These are phyloP conservation scores for Actinidia chinensis DNA, from an alignment of 179 eudicot species.

Conservation along the genomic window DNA sequence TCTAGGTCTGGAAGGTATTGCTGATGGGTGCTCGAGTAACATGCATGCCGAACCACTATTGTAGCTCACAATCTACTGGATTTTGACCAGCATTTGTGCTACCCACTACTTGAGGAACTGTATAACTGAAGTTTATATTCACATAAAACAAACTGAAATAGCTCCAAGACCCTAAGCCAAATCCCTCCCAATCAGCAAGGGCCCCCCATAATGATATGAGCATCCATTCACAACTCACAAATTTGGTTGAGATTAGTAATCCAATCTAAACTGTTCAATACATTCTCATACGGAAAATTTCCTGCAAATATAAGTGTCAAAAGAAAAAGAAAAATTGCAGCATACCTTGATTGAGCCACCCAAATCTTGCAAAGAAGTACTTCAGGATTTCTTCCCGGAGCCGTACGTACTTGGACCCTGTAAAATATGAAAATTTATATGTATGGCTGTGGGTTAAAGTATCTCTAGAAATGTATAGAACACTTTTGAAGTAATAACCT, in stretches of 20 bases:
- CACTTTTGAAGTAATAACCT: not conserved
- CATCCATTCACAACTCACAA: not conserved
- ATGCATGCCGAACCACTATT: no score
- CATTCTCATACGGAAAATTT: not conserved
- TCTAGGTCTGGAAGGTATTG: no score
- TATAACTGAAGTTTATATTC: not conserved
- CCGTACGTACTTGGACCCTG: constrained; percentile 44
- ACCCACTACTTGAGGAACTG: not conserved
- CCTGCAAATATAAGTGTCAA: not conserved
- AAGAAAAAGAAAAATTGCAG: not conserved
- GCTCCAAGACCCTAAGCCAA: not conserved
- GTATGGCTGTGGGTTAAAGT: not conserved
- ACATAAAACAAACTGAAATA: not conserved
- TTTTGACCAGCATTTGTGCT: not conserved
- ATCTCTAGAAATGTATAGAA: not conserved
- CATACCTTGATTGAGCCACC: constrained; percentile 63
- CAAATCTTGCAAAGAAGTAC: constrained; percentile 55
- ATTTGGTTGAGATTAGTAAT: not conserved
- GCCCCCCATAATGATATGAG: not conserved
- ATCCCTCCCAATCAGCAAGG: not conserved
- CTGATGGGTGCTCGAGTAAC: no score
- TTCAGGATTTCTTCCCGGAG: constrained; percentile 39
- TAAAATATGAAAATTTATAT: constrained; percentile 11
- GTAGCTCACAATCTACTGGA: not conserved
- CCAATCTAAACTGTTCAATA: not conserved